Percentiles rank a stretch among this genome's conserved stretches.
These are phyloP conservation scores for Gracilaria caudata DNA, from an alignment of 23 red algal species.

Conservation along the genomic window DNA sequence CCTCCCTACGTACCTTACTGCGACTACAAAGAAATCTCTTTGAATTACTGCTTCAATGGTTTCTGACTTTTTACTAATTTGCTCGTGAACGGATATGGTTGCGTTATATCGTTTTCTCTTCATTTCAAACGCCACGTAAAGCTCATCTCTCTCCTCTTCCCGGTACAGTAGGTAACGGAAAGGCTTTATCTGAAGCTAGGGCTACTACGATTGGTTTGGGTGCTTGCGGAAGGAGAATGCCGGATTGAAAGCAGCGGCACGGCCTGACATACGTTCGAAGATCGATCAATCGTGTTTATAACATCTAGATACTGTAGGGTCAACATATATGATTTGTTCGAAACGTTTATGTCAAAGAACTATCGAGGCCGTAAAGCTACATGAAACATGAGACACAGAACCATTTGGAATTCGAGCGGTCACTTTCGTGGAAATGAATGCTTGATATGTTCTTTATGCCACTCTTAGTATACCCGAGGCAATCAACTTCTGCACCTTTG, in stretches of 20 bases:
- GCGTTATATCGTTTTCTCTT: too few species aligned
- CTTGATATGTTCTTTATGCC: constrained; percentile 28
- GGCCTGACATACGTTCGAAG: neutral
- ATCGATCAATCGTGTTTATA: neutral
- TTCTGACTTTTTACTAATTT: neutral
- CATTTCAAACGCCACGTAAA: neutral
- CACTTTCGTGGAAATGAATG: neutral
- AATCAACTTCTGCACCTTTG: constrained; percentile 88
- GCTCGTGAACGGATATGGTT: neutral
- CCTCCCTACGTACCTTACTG: constrained; percentile 67
- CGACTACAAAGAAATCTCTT: constrained; percentile 31
- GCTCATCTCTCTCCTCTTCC: neutral
- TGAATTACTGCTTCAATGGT: neutral
- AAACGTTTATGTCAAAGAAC: neutral
- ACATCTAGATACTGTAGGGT: neutral
- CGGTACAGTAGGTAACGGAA: too few species aligned
- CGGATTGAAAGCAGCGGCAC: neutral
- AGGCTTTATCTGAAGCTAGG: too few species aligned
- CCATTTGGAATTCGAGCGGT: neutral
- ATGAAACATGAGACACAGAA: neutral
- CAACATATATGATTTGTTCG: neutral
- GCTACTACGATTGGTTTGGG: too few species aligned
- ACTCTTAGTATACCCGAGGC: constrained; percentile 95
- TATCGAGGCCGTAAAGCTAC: neutral
- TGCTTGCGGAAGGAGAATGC: too few species aligned